A percentile compares a stretch with the other conserved stretches of the same genome.
phyloP scores from a whole-genome alignment of 345 rosid species.

The Alliaria petiolata region DNA sequence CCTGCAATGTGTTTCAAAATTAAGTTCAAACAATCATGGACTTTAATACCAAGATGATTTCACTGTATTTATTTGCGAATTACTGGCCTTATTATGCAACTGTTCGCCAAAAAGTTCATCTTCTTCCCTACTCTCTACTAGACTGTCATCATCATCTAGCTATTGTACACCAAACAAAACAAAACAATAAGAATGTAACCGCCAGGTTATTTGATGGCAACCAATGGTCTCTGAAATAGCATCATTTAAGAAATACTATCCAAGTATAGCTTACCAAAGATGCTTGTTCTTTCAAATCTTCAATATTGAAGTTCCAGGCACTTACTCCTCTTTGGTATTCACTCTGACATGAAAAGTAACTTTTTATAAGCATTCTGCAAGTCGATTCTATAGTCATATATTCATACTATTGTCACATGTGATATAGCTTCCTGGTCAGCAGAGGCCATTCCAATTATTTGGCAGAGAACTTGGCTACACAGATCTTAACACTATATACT shows the following conservation, averaged over 20 bases:
- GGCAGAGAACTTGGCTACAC: no score
- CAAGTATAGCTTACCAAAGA: conserved; percentile 58
- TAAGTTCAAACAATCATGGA: not conserved
- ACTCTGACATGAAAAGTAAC: conserved; percentile 45
- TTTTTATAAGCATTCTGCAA: conserved; percentile 5
- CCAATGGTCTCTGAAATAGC: not conserved
- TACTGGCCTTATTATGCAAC: conserved; percentile 45
- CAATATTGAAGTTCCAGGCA: conserved; percentile 96
- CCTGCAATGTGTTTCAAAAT: conserved; percentile 14
- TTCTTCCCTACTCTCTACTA: conserved; percentile 48
- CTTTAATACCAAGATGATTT: not conserved
- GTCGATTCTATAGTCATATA: not conserved
- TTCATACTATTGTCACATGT: conserved; percentile 49
- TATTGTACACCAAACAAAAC: conserved; percentile 24
- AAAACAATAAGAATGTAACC: not conserved
- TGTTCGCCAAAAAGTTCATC: conserved; percentile 43
- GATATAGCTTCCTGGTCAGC: conserved; percentile 95
- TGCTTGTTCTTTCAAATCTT: conserved; percentile 93
- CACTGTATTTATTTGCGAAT: not conserved
- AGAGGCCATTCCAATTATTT: conserved; percentile 92
- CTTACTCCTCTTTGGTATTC: conserved; percentile 99
- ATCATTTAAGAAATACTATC: not conserved
- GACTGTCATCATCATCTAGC: conserved; percentile 74
- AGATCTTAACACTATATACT: no score
- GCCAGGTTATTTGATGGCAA: not conserved